Percentiles rank a stretch among this genome's conserved stretches.
Evolutionary conservation across 371 early-diverging fungal species (phyloP).

Genomic region (Mortierella sp.): DNA sequence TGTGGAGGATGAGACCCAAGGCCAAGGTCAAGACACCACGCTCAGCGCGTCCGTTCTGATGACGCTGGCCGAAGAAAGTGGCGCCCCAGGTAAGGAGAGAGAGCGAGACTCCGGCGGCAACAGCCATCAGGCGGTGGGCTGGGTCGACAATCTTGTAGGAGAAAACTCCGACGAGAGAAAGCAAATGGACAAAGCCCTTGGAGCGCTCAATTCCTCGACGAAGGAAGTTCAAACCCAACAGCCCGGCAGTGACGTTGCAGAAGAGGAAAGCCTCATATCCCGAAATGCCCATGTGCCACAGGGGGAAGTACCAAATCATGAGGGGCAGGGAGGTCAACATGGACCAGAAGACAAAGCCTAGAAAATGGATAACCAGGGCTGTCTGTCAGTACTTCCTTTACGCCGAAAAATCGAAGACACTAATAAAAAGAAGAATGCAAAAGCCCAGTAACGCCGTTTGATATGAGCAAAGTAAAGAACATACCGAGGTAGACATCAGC

Average conservation of each 20-base stretch:
- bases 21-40: constrained; percentile 72
- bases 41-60: constrained; percentile 70
- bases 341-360: constrained; percentile 82
- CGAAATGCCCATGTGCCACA: constrained; percentile 90
- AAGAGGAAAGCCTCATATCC: constrained; percentile 84
- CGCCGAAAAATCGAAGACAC: background rate
- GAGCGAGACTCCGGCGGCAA: constrained; percentile 72
- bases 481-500: constrained; percentile 71
- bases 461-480: constrained; percentile 51
- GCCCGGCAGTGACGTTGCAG: constrained; percentile 68
- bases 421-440: background rate
- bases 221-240: constrained; percentile 71
- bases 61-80: constrained; percentile 67
- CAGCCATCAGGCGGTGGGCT: constrained; percentile 67
- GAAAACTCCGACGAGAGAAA: constrained; percentile 72
- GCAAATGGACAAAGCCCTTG: constrained; percentile 69
- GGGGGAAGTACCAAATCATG: constrained; percentile 89
- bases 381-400: background rate
- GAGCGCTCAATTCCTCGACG: constrained; percentile 67
- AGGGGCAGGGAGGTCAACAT: constrained; percentile 81
- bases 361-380: too few relatives aligned
- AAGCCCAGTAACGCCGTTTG: too few relatives aligned
- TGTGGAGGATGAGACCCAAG: constrained; percentile 75
- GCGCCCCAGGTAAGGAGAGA: constrained; percentile 71
- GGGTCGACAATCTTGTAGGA: constrained; percentile 73